Conservation (phyloP, 179 eudicot genomes). For the Silene noctiflora region DNA sequence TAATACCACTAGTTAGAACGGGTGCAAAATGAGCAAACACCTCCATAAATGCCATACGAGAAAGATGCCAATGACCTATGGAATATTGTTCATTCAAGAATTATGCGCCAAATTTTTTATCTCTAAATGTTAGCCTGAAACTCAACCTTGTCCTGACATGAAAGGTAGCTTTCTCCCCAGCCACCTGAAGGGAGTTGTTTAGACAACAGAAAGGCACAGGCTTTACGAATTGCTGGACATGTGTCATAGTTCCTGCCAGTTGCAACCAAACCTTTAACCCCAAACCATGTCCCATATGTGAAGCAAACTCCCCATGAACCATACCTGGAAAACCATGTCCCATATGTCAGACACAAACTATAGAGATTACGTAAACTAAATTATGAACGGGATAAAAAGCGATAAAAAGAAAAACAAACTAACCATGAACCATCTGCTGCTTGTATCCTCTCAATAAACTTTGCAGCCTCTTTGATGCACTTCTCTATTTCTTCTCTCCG, state of each 20-base stretch:
- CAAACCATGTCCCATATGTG: conserved; percentile 95
- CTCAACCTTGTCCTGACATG: conserved; percentile 80
- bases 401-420: conserved; percentile 28
- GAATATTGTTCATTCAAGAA: neutral
- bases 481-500: conserved; percentile 66
- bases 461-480: conserved; percentile 60
- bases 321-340: conserved; percentile 63
- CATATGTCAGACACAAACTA: conserved; percentile 1
- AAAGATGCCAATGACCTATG: neutral
- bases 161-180: conserved; percentile 98
- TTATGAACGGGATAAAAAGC: neutral
- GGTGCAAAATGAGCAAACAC: neutral
- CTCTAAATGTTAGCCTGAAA: neutral
- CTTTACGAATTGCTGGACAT: conserved; percentile 65
- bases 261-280: conserved; percentile 70
- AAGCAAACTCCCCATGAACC: conserved; percentile 99
- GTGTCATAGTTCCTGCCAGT: conserved; percentile 61
- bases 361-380: neutral
- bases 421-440: conserved; percentile 93
- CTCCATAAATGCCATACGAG: neutral
- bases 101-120: neutral
- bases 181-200: conserved; percentile 84
- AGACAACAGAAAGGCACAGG: conserved; percentile 80
- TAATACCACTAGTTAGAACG: neutral
- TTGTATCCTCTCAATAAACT: conserved; percentile 74